Conservation (phyloP, 2,329 filamentous ascomycete genomes). For the Lasiodiplodia gonubiensis region DNA sequence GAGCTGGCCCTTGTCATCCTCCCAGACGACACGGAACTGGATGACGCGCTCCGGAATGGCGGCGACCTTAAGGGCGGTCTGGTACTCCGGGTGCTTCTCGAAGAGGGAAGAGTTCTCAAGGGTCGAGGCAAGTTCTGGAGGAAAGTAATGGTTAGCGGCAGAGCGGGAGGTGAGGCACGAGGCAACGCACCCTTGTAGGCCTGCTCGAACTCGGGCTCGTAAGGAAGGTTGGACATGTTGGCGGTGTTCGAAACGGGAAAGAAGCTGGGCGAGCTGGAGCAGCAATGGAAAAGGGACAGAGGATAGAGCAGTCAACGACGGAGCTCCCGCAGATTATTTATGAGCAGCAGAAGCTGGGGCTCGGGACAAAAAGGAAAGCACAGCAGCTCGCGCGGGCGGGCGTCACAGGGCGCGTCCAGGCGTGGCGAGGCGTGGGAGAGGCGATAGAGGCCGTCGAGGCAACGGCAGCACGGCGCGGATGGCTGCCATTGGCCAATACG, state of each 20-base stretch:
- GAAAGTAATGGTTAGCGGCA: constrained; percentile 13
- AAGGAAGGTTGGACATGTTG: constrained; percentile 79
- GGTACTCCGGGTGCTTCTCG: constrained; percentile 92
- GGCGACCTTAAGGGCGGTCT: constrained; percentile 83
- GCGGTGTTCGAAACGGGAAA: constrained; percentile 9
- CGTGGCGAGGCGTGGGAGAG: constrained; percentile 25
- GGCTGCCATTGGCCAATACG: constrained; percentile 18
- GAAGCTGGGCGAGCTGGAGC: constrained; percentile 23
- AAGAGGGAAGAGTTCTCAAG: constrained; percentile 95
- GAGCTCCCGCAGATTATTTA: constrained; percentile 26
- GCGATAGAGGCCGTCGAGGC: constrained; percentile 6
- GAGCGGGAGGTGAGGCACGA: not conserved
- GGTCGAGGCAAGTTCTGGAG: constrained; percentile 87
- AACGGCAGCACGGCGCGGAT: constrained; percentile 4
- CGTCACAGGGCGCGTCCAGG: constrained; percentile 24
- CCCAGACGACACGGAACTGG: constrained; percentile 97
- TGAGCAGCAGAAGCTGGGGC: constrained; percentile 26
- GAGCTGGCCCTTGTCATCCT: constrained; percentile 86
- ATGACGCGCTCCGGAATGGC: constrained; percentile 93
- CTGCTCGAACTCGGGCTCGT: constrained; percentile 98
- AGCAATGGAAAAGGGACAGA: constrained; percentile 28
- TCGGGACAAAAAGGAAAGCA: constrained; percentile 31
- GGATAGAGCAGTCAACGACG: not conserved
- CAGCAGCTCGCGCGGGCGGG: constrained; percentile 3
- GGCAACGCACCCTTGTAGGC: constrained; percentile 81